Conservation (phyloP, 148 eudicot genomes). For the Pouteria glomerata region DNA sequence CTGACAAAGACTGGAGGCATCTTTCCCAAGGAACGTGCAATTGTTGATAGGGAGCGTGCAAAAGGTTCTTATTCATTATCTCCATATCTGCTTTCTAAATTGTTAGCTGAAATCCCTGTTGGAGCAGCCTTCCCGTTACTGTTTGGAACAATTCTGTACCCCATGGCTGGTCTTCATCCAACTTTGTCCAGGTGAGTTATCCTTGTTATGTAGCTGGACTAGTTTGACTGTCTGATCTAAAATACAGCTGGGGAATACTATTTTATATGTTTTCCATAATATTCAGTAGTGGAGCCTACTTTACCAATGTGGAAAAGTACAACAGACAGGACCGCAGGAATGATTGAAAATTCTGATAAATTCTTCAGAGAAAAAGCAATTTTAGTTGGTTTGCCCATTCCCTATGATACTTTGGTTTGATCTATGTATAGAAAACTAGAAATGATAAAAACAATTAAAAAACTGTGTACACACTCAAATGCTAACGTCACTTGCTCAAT, state of each 20-base stretch:
- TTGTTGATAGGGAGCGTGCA: slow-evolving; percentile 91
- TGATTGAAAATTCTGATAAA: not conserved
- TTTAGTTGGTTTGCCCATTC: not conserved
- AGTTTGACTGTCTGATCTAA: slow-evolving; percentile 2
- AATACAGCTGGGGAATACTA: not conserved
- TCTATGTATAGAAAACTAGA: not conserved
- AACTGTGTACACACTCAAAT: too few relatives aligned
- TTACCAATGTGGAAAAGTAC: not conserved
- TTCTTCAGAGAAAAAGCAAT: too few relatives aligned
- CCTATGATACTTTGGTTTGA: not conserved
- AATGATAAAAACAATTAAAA: not conserved
- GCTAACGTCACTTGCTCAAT: too few relatives aligned
- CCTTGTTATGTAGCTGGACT: not conserved
- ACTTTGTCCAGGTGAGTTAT: slow-evolving; percentile 62
- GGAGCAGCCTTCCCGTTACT: slow-evolving; percentile 93
- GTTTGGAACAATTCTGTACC: slow-evolving; percentile 85
- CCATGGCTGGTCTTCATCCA: slow-evolving; percentile 98
- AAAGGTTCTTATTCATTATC: slow-evolving; percentile 85
- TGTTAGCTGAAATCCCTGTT: slow-evolving; percentile 90
- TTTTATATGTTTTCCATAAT: not conserved
- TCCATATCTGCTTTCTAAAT: slow-evolving; percentile 84
- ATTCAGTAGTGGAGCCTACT: not conserved
- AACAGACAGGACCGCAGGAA: not conserved
- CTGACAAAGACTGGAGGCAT: slow-evolving; percentile 94
- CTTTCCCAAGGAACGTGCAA: slow-evolving; percentile 96